phyloP scores from a whole-genome alignment of 1,284 basidiomycete genomes.

The Somion occarium region DNA sequence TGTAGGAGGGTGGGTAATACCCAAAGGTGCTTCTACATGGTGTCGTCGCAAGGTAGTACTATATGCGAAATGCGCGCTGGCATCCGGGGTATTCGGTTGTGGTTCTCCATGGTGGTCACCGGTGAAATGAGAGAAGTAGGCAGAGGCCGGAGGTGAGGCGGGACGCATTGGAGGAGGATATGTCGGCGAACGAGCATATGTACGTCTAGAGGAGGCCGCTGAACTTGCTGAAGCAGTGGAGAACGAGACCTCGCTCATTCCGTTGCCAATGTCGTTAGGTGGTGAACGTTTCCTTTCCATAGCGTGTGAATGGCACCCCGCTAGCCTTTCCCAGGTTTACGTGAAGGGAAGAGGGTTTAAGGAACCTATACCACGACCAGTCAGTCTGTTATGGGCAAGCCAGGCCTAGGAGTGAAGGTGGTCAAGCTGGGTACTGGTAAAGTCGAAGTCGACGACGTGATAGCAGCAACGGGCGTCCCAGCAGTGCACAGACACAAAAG shows the following conservation, averaged over 20 bases:
- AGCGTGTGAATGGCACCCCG: background rate
- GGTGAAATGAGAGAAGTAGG: slow-evolving; percentile 62
- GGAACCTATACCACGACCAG: too few relatives aligned
- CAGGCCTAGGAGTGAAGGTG: too few relatives aligned
- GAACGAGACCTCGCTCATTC: slow-evolving; percentile 6
- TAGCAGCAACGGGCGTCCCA: background rate
- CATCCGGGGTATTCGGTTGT: slow-evolving; percentile 50
- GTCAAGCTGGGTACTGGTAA: background rate
- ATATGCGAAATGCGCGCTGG: slow-evolving; percentile 74
- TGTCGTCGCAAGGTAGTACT: slow-evolving; percentile 77
- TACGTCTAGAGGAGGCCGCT: slow-evolving; percentile 11
- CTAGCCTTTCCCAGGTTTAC: too few relatives aligned
- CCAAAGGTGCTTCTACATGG: slow-evolving; percentile 40
- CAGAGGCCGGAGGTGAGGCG: slow-evolving; percentile 69
- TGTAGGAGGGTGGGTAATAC: slow-evolving; percentile 23
- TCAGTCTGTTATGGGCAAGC: too few relatives aligned
- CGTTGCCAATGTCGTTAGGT: background rate
- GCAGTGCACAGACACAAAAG: background rate
- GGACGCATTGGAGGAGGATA: slow-evolving; percentile 27
- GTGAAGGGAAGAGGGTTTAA: too few relatives aligned
- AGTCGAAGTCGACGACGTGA: background rate
- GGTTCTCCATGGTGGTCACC: slow-evolving; percentile 45
- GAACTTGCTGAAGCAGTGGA: slow-evolving; percentile 12
- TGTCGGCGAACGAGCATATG: slow-evolving; percentile 4
- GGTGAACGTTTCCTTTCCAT: slow-evolving; percentile 4